These are phyloP conservation scores for carrot (Daucus carota) DNA, from an alignment of 129 eudicot species.

Conservation along the genomic window DNA sequence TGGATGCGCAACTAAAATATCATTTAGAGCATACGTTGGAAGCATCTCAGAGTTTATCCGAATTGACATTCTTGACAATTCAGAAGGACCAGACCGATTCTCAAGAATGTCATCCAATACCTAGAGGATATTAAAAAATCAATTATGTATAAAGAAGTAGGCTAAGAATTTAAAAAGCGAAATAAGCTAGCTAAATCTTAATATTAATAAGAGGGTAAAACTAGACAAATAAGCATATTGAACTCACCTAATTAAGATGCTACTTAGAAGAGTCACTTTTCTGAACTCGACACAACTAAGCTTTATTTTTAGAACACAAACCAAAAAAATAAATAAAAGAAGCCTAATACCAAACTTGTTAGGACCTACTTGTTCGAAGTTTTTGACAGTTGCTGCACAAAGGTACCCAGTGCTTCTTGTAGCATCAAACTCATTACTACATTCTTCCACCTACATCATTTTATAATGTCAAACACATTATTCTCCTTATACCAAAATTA, in stretches of 20 bases:
- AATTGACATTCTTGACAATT: constrained; percentile 68
- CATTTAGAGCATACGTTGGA: constrained; percentile 68
- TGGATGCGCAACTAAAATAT: constrained; percentile 65
- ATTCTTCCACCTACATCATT: constrained; percentile 48
- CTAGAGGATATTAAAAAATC: constrained; percentile 25
- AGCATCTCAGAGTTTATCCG: constrained; percentile 45
- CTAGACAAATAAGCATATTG: background rate
- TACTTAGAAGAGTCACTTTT: background rate
- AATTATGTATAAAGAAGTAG: background rate
- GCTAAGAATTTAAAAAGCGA: background rate
- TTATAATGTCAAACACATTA: constrained; percentile 7
- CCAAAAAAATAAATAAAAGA: background rate
- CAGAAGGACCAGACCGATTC: constrained; percentile 42
- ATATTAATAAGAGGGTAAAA: background rate
- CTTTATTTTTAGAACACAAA: background rate
- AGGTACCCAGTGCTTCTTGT: constrained; percentile 91
- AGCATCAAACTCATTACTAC: constrained; percentile 74
- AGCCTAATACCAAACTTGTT: background rate
- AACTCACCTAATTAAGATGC: background rate
- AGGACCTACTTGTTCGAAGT: constrained; percentile 62
- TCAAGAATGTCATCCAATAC: constrained; percentile 65
- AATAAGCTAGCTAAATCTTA: background rate
- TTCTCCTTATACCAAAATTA: constrained; percentile 3
- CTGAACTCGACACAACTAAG: background rate
- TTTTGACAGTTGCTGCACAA: constrained; percentile 73